A percentile compares a stretch with the other conserved stretches of the same genome.
These are phyloP conservation scores for Cyclostephanos invisitatus DNA, from an alignment of 108 stramenopile species.

Conservation along the genomic window DNA sequence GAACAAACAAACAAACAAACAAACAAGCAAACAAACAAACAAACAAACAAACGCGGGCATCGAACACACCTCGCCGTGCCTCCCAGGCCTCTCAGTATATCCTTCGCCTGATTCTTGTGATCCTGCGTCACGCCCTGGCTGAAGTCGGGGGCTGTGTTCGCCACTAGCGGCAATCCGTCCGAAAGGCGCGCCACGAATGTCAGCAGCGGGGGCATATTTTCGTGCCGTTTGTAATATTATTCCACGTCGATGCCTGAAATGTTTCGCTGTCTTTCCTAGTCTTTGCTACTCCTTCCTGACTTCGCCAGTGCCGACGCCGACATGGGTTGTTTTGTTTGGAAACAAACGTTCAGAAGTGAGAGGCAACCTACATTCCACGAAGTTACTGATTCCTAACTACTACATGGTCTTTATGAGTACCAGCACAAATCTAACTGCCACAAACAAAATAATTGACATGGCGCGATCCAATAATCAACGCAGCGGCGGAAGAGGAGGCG, in stretches of 20 bases:
- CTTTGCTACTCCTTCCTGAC: background rate
- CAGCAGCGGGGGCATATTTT: conserved; percentile 81
- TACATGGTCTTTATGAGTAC: too few relatives aligned
- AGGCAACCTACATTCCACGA: too few relatives aligned
- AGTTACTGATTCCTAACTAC: too few relatives aligned
- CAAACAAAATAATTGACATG: too few relatives aligned
- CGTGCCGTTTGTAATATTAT: background rate
- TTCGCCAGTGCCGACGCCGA: too few relatives aligned
- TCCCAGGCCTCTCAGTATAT: conserved; percentile 64
- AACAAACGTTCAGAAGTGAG: too few relatives aligned
- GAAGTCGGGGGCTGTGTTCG: conserved; percentile 63
- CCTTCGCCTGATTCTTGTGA: conserved; percentile 75
- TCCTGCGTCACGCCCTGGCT: conserved; percentile 54
- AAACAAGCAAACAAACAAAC: too few relatives aligned
- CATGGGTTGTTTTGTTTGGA: too few relatives aligned
- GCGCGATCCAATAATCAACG: background rate
- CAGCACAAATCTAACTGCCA: too few relatives aligned
- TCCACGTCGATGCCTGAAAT: background rate
- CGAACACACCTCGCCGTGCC: conserved; percentile 30
- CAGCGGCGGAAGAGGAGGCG: background rate
- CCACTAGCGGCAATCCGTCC: conserved; percentile 85
- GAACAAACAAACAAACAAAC: too few relatives aligned
- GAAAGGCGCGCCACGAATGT: conserved; percentile 87
- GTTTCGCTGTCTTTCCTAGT: background rate
- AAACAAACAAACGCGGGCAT: background rate